Base-by-base conservation (phyloP, 192 early-diverging fungal species). In the Gaertneriomyces sp. region DNA sequence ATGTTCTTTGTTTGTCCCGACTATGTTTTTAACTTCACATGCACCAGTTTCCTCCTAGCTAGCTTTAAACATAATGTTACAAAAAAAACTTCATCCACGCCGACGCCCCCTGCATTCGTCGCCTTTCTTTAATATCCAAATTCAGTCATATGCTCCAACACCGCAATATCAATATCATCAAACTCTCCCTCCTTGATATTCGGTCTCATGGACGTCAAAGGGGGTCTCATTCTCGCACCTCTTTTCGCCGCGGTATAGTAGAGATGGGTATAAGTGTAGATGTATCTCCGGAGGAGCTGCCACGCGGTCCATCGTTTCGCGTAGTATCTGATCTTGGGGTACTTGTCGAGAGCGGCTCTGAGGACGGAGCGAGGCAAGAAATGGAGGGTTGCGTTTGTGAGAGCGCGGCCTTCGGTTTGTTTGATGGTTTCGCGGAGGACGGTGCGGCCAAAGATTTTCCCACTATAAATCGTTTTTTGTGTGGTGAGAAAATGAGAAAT, bases 261-360 rank as follows among this genome's bases (percentile, higher is more conserved):
- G 12, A 82, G 61, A 43, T 52, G 56, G 6, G 76, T 50, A 58
- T 82, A 82, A n/a, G 70, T 73, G 45, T 25, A 49, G 7, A 82
- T 68, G 68, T 82, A 82, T 42, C 69, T 46, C 6, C 80, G 60
- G 41, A 76, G 51, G 1, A 79, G 61, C 56, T 76, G 71, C 80
- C 80, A 82, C 40, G 68, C 72, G 20, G 76, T 82, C 80, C 80
- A 82, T 39, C 80, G 64, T 56, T 79, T 79, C 53, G 72, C 72
- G 63, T 82, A 82, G 64, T 82, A 82, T 19, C 51, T 53, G 44
- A 82, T 74, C 45, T 82, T 82, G 51, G 80, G 80, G 60, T 73
- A 68, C 64, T 71, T 67, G 2, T 56, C 53, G 45, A 82, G 42
- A 4, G 70, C 58, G 49, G 66, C 58, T 6, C 69, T 42, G 11